Evolutionary conservation across 495 filamentous ascomycete species (phyloP), one percentile per base, ranked within the genome.

Genomic region (Amniculicola lignicola): DNA sequence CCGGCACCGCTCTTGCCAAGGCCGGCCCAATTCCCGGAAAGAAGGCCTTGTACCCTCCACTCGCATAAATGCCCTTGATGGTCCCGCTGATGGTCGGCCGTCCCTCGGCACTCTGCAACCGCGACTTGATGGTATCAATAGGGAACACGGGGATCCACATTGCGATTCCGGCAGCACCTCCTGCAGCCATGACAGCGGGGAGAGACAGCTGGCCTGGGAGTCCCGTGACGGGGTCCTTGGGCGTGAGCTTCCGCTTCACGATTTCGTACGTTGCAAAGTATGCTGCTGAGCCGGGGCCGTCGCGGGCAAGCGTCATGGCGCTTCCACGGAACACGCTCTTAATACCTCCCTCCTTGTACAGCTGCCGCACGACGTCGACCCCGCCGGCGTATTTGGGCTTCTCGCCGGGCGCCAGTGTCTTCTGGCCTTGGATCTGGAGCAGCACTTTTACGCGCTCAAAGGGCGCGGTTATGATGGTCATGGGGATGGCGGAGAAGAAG

Each of bases 111-210:
- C 89, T 93, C 79, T 99, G 93, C 69, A 99, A 70, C 45, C 91
- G 77, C 51, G 83, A 89, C 81, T 99, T 99, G 70, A 99, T 83
- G 0, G 93, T 99, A 66, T 99, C 93, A 48, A 99, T 78, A 4
- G 93, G 93, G 80, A 99, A 99, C 16, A 99, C 90, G 21, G 95
- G 89, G 56, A 96, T 88, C 93, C 93, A 99, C 94, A 99, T 99
- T 19, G 93, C 90, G 41, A 99, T 83, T 64, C 93, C 93, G 0
- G 93, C 93, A 0, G 83, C 86, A 39, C 88, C 93, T 54, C 93
- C 93, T 0, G 93, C 93, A 29, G 81, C 77, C 57, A 88, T 83
- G n/a, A 99, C 81, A 3, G 93, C 94, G 2, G 79, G 69, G 56
- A 97, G 71, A 46, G 87, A 90, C 39, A 97, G 74, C 59, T 91